Conservation (phyloP, 129 eudicot genomes). For the Arctium minus region DNA sequence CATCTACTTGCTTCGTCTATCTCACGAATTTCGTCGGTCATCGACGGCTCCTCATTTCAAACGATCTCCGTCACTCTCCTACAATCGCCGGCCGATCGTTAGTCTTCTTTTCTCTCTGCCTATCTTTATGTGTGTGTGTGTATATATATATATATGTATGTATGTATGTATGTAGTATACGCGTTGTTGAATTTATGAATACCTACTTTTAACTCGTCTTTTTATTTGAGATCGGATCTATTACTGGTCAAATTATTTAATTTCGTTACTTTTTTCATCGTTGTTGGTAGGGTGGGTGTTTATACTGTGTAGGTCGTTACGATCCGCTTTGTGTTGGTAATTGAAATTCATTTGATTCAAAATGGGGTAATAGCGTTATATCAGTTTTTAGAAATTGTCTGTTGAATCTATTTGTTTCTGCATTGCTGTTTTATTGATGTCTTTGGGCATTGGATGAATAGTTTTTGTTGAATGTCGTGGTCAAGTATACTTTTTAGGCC, state of each 20-base stretch:
- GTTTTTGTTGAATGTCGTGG: background rate
- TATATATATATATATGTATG: background rate
- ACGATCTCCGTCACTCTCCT: conserved; percentile 13
- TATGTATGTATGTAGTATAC: background rate
- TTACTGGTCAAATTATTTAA: background rate
- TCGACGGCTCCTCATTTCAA: conserved; percentile 5
- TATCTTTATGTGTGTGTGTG: background rate
- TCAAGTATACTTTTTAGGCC: background rate
- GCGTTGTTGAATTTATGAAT: conserved; percentile 7
- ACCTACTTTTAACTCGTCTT: background rate
- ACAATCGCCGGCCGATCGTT: conserved; percentile 8
- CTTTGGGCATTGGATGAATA: background rate
- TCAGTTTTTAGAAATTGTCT: background rate
- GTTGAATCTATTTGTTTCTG: background rate
- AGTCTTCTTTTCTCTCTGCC: conserved; percentile 4
- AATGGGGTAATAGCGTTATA: background rate
- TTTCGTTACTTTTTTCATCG: background rate
- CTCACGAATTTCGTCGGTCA: conserved; percentile 16
- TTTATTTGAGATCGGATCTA: conserved; percentile 3
- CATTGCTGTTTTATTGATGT: background rate
- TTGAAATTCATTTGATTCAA: background rate
- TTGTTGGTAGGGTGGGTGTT: background rate
- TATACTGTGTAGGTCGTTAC: conserved; percentile 5
- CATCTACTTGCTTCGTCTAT: background rate
- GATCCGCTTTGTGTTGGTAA: conserved; percentile 8